phyloP scores from a whole-genome alignment of 768 basidiomycete species.

The Boletellus emodensis region DNA sequence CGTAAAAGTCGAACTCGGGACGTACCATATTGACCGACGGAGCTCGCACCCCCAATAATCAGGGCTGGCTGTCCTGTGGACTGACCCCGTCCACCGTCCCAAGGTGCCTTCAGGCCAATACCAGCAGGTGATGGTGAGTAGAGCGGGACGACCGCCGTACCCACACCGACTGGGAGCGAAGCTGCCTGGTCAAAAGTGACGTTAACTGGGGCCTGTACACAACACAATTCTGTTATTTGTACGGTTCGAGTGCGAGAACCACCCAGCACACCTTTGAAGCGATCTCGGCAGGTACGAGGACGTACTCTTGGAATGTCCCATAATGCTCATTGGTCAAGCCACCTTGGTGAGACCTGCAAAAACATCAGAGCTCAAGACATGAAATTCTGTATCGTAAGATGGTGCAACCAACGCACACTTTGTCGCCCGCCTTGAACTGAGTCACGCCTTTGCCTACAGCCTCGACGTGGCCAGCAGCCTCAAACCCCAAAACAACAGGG shows the following conservation, averaged over 20 bases:
- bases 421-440: slow-evolving; percentile 33
- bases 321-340: not conserved
- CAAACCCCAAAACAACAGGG: slow-evolving; percentile 37
- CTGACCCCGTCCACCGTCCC: slow-evolving; percentile 30
- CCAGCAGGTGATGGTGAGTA: slow-evolving; percentile 27
- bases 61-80: slow-evolving; percentile 30
- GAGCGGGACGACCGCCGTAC: slow-evolving; percentile 32
- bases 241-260: not conserved
- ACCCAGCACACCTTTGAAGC: slow-evolving; percentile 8
- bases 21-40: slow-evolving; percentile 37
- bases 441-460: slow-evolving; percentile 38
- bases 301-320: slow-evolving; percentile 28
- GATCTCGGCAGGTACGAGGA: slow-evolving; percentile 21
- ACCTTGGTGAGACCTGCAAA: slow-evolving; percentile 19
- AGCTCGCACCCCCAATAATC: slow-evolving; percentile 36
- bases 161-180: slow-evolving; percentile 32
- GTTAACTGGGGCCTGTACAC: slow-evolving; percentile 32
- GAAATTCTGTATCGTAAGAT: not conserved
- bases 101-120: slow-evolving; percentile 32
- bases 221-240: slow-evolving; percentile 9
- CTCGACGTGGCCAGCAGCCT: slow-evolving; percentile 38
- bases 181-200: slow-evolving; percentile 38
- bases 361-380: not conserved
- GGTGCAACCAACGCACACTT: slow-evolving; percentile 8
- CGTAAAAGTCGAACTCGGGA: not conserved